Conservation (phyloP, 345 rosid species). For the Heritiera fomes region DNA sequence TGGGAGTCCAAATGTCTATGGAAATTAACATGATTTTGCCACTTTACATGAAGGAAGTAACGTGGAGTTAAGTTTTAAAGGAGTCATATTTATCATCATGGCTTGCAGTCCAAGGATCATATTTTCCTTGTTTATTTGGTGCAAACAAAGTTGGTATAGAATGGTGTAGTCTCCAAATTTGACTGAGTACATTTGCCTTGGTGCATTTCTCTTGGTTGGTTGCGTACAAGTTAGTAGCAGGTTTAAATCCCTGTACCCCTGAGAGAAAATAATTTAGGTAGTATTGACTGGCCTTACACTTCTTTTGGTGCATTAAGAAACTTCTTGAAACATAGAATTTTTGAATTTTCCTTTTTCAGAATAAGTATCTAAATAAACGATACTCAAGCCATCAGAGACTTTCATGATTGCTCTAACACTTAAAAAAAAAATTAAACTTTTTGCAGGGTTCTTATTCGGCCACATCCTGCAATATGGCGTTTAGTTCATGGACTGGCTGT, state of each 20-base stretch:
- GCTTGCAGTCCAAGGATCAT: neutral
- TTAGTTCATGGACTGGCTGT: constrained; percentile 99
- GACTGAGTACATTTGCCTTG: neutral
- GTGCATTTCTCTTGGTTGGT: neutral
- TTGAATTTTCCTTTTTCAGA: neutral
- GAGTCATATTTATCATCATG: neutral
- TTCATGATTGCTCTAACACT: neutral
- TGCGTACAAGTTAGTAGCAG: neutral
- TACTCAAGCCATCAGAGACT: neutral
- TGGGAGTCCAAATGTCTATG: too few species aligned
- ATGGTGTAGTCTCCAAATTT: neutral
- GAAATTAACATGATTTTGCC: neutral
- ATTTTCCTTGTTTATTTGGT: neutral
- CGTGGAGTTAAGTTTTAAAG: neutral
- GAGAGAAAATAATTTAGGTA: too few species aligned
- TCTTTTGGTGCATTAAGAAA: neutral
- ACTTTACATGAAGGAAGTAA: neutral
- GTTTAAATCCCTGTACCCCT: neutral
- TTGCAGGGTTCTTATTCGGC: constrained; percentile 85
- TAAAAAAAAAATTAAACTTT: neutral
- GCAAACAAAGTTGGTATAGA: neutral
- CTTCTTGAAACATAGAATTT: neutral
- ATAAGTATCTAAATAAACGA: neutral
- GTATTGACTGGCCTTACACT: neutral
- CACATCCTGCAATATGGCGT: constrained; percentile 99